A percentile compares a stretch with the other conserved stretches of the same genome.
Evolutionary conservation across 177 flowering plant species (phyloP).

Genomic region (Vitis hybrid): DNA sequence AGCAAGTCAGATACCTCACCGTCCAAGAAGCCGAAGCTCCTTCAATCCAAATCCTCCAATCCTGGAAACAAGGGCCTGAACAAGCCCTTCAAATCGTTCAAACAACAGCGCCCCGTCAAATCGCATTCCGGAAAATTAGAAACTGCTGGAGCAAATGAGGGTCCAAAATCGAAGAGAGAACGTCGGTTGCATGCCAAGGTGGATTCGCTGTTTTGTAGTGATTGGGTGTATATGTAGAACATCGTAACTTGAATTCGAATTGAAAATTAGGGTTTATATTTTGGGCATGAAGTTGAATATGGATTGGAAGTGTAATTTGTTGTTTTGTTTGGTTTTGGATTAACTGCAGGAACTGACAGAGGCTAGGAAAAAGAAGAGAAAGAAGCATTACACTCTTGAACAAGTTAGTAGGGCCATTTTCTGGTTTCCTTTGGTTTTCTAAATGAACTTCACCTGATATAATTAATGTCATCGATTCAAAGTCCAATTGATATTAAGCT

Average conservation of each 20-base stretch:
- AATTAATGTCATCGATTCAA: too few species aligned
- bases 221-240: neutral
- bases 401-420: constrained; percentile 37
- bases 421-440: too few species aligned
- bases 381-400: constrained; percentile 76
- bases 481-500: too few species aligned
- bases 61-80: constrained; percentile 14
- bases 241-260: neutral
- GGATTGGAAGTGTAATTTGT: neutral
- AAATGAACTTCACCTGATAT: too few species aligned
- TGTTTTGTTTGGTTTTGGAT: neutral
- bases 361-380: constrained; percentile 89
- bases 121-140: constrained; percentile 21
- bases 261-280: neutral
- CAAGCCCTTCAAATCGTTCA: constrained; percentile 25
- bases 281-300: neutral
- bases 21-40: constrained; percentile 41
- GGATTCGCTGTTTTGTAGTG: neutral
- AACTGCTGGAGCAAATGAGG: constrained; percentile 17
- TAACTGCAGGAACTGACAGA: constrained; percentile 70
- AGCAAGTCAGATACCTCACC: constrained; percentile 6
- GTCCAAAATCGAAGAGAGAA: constrained; percentile 36
- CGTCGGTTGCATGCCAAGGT: constrained; percentile 63
- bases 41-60: constrained; percentile 13
- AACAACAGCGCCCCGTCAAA: constrained; percentile 10